Conservation (phyloP, 495 filamentous ascomycete species). For the Xylaria cubensis region DNA sequence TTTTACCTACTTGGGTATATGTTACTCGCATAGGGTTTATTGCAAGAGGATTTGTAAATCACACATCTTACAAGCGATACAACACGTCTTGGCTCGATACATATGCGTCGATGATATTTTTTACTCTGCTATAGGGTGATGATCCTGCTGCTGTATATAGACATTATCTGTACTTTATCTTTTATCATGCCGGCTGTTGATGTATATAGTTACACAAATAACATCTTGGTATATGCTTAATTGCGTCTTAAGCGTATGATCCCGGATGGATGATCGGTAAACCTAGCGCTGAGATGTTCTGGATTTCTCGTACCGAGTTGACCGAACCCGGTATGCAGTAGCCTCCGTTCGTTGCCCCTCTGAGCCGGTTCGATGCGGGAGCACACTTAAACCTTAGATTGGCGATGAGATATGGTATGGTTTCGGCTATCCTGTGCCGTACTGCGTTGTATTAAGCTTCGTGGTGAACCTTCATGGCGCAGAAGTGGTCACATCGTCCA, state of each 20-base stretch:
- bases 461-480: neutral
- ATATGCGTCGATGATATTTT: neutral
- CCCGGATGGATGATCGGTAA: neutral
- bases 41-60: neutral
- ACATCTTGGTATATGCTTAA: neutral
- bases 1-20: neutral
- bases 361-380: neutral
- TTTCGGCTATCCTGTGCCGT: constrained; percentile 22
- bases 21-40: neutral
- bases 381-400: neutral
- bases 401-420: constrained; percentile 2
- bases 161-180: neutral
- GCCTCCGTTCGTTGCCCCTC: neutral
- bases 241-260: constrained; percentile 13
- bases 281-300: neutral
- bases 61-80: neutral
- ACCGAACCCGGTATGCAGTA: constrained; percentile 8
- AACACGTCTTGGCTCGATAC: neutral
- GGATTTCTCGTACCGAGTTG: neutral
- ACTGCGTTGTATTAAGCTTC: constrained; percentile 14
- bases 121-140: neutral
- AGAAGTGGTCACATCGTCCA: neutral
- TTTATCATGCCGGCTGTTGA: neutral
- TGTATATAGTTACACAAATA: neutral
- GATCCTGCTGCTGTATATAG: neutral